These are phyloP conservation scores for Trichosporon asahii DNA, from an alignment of 1,284 basidiomycete species.

Conservation along the genomic window DNA sequence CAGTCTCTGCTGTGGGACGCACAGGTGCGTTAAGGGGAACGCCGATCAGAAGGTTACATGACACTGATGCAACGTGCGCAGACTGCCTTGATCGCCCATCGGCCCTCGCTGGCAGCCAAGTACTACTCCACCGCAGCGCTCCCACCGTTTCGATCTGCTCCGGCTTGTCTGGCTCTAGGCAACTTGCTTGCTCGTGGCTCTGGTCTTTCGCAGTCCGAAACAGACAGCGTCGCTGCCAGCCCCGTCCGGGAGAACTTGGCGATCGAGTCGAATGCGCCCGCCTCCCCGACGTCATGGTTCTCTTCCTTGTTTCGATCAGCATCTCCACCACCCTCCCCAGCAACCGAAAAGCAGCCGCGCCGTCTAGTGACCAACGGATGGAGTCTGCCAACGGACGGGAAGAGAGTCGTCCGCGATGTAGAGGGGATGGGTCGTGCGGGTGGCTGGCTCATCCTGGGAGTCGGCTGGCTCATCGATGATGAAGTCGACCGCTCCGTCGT, in stretches of 20 bases:
- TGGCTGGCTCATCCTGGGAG: conserved; percentile 44
- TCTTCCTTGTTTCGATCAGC: conserved; percentile 21
- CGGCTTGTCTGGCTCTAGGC: conserved; percentile 44
- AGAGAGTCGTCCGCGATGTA: conserved; percentile 41
- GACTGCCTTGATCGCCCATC: conserved; percentile 46
- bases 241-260: conserved; percentile 10
- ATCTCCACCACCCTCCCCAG: not conserved
- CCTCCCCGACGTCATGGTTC: conserved; percentile 24
- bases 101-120: conserved; percentile 36
- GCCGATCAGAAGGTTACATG: not conserved
- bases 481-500: conserved; percentile 15
- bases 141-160: conserved; percentile 38
- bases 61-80: conserved; percentile 15
- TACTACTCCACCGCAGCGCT: conserved; percentile 42
- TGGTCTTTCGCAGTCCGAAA: conserved; percentile 17
- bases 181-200: conserved; percentile 44
- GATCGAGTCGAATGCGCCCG: conserved; percentile 3
- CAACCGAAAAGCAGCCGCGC: not conserved
- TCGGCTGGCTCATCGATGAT: conserved; percentile 40
- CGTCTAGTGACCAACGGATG: conserved; percentile 29
- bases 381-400: conserved; percentile 43
- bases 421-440: conserved; percentile 45
- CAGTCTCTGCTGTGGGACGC: conserved; percentile 45
- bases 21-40: conserved; percentile 32
- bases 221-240: conserved; percentile 12